Evolutionary conservation across 495 filamentous ascomycete genomes (phyloP), one percentile per base, ranked within the genome.

Genomic region (Tuber calosporum): DNA sequence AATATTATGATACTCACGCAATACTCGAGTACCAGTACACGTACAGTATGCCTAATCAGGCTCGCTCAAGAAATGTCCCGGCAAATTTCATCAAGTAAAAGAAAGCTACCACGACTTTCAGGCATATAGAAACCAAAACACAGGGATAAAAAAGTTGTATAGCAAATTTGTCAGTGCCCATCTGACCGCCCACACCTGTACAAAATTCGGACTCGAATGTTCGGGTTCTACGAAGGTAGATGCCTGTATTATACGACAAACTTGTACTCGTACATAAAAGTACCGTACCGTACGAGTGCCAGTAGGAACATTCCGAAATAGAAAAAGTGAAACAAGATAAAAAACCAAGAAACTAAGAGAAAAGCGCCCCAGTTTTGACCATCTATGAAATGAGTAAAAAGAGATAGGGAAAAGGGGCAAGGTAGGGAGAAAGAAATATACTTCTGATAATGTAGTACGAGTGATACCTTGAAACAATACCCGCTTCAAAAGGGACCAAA

Each of bases 291-390:
- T n/a, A n/a, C n/a, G n/a, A n/a, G n/a, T 39, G 39, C 39, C 22
- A 36, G 69, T 15, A 19, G 42, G 38, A 72, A 43, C 37, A 19
- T 62, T 62, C 53, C 53, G 19, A 34, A 34, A 7, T 58, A 9
- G 22, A 26, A 36, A 15, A 58, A 53, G 1, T 8, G 5, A 0
- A 45, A 22, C n/a, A 7, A 8, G 38, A 42, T 42, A 42, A 13
- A 53, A 26, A 30, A 30, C n/a, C n/a, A n/a, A n/a, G n/a, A n/a
- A 30, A 30, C 39, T 40, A 30, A 73, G 40, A 70, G 70, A 30
- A 73, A 45, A 70, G 70, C 76, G 75, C 76, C 76, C 76, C 76
- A 78, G 76, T 78, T 67, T 62, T 78, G 77, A 74, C 76, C 77
- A 43, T 78, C 76, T 78, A 78, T 78, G 68, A 69, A 66, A 62